Percentiles rank a stretch among this genome's conserved stretches.
Evolutionary conservation across 495 filamentous ascomycete genomes (phyloP).

Genomic region (Neurospora discreta): DNA sequence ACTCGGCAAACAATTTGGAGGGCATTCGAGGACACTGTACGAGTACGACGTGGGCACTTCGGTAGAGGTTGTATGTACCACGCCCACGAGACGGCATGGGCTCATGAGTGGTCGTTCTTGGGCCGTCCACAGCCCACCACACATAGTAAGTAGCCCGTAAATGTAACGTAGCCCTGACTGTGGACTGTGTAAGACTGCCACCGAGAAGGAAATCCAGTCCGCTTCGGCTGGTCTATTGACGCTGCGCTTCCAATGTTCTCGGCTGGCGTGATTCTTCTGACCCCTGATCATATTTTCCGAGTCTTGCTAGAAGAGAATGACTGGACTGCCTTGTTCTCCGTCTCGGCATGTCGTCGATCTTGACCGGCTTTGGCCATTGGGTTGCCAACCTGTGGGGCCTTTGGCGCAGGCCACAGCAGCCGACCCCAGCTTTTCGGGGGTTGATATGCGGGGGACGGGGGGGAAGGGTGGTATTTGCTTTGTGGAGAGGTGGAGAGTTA

Average conservation of each 20-base stretch:
- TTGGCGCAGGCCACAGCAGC: neutral
- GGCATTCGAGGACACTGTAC: neutral
- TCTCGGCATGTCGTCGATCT: neutral
- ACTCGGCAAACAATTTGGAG: neutral
- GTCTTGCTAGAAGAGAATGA: too few species aligned
- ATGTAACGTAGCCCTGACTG: neutral
- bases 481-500: neutral
- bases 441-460: neutral
- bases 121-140: neutral
- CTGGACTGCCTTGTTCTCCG: neutral
- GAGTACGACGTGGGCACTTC: neutral
- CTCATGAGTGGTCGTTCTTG: neutral
- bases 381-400: neutral
- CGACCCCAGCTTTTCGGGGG: neutral
- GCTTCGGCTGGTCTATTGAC: neutral
- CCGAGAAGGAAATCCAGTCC: neutral
- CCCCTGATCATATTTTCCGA: neutral
- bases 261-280: neutral
- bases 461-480: neutral
- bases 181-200: neutral
- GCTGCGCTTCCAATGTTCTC: neutral
- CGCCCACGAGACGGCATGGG: neutral
- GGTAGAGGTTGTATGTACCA: neutral
- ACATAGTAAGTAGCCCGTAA: neutral
- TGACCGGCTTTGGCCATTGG: neutral